Base-by-base conservation (phyloP, 2,329 filamentous ascomycete species). In the Pseudogymnoascus sp. region DNA sequence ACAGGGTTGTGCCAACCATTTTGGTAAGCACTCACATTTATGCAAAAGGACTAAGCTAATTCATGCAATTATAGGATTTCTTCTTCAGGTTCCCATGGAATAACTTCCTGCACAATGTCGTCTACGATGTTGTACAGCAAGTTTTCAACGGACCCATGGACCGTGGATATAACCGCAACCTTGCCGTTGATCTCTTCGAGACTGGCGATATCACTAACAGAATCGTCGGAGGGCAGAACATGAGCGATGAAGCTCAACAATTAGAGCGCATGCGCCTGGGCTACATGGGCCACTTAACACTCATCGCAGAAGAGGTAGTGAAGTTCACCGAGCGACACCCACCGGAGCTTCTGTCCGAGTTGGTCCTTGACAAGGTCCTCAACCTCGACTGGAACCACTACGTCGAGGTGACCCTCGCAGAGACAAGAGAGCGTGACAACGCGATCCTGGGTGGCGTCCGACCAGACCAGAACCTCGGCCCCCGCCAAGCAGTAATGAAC, bases 31-130 rank as follows among this genome's bases (percentile, higher is more conserved):
- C 8, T 5, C 64, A 12, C 21, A 61, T 39, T 12, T 12, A 34
- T 2, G 3, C 12, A 5, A 31, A 37, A 62, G 23, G 29, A 21
- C 18, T 59, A 51, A 66, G 71, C 64, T 67, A 66, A 72, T 47
- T 26, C 34, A 31, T 64, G 29, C 51, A 34, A 57, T 57, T 34
- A 10, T 68, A 96, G 91, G 90, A 92, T 64, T 97, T 97, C 79
- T 99, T 99, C 78, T 99, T 99, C 80, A 86, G 89, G 65, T 99
- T 97, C 72, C 93, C 95, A 1, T 99, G 95, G 95, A 99, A 99
- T 77, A 99, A 99, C 75, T 99, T 99, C 73, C 83, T 99, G 51
- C 95, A 99, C 77, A 99, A 99, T 72, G 95, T 99, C 47, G 95
- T 99, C 59, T 99, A 99, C 74, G 95, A 99, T 75, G 93, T 99